phyloP scores from a whole-genome alignment of 208 protist species.

The Plasmodiophora brassicae region DNA sequence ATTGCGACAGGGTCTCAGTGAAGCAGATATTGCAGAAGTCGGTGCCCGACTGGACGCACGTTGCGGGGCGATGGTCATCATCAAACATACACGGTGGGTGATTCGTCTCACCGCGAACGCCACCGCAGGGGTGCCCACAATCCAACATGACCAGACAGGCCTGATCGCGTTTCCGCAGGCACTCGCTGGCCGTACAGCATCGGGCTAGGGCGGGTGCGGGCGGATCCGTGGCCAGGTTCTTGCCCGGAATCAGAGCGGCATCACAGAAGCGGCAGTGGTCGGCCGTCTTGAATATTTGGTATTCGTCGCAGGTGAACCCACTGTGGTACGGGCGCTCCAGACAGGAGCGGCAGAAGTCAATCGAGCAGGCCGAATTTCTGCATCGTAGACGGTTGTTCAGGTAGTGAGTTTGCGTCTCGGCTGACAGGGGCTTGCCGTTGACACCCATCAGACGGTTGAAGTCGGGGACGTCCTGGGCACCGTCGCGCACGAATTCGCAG shows the following conservation, averaged over 20 bases:
- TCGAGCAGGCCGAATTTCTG: not conserved
- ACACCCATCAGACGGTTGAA: not conserved
- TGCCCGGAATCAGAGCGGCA: not conserved
- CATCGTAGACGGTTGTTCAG: conserved; percentile 6
- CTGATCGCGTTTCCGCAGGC: conserved; percentile 1
- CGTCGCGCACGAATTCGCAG: conserved; percentile 6
- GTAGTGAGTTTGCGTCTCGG: conserved; percentile 9
- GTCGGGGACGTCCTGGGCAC: not conserved
- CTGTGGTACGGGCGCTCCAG: not conserved
- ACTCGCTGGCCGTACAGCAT: not conserved
- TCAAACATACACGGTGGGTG: not conserved
- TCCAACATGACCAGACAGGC: not conserved
- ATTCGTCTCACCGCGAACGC: not conserved
- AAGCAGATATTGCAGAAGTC: conserved; percentile 42
- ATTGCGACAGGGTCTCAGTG: not conserved
- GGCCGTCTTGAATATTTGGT: not conserved
- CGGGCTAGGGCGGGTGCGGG: not conserved
- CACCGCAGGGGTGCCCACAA: not conserved
- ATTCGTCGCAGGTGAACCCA: conserved; percentile 28
- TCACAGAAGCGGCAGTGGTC: conserved; percentile 20
- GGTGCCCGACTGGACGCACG: not conserved
- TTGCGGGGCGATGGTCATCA: not conserved
- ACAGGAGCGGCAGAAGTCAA: conserved; percentile 33
- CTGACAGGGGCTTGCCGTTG: not conserved
- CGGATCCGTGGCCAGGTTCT: not conserved